These are phyloP conservation scores for Arctostaphylos glauca DNA, from an alignment of 148 eudicot species.

Conservation along the genomic window DNA sequence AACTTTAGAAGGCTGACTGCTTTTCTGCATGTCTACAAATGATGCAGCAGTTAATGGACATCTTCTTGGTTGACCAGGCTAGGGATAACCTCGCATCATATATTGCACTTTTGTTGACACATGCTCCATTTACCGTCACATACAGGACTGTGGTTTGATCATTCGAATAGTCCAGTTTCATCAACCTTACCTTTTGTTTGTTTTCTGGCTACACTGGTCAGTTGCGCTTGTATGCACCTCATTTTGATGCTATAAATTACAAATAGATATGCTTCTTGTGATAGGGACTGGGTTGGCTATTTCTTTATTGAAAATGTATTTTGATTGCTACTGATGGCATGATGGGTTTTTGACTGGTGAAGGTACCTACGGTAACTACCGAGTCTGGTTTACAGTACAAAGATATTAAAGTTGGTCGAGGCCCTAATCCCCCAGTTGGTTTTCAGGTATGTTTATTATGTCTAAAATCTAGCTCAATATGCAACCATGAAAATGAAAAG, in stretches of 20 bases:
- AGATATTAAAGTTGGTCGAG: constrained; percentile 83
- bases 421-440: constrained; percentile 96
- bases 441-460: constrained; percentile 58
- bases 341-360: constrained; percentile 16
- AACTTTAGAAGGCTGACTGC: not conserved
- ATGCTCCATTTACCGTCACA: not conserved
- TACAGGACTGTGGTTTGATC: not conserved
- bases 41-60: not conserved
- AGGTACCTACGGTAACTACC: constrained; percentile 95
- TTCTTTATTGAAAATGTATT: not conserved
- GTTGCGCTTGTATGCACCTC: not conserved
- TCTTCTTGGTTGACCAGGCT: not conserved
- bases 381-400: constrained; percentile 96
- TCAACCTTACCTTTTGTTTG: not conserved
- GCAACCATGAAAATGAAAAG: not conserved
- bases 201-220: not conserved
- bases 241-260: not conserved
- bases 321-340: constrained; percentile 1
- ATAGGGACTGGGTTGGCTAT: not conserved
- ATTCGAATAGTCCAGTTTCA: not conserved
- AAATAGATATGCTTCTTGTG: not conserved
- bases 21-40: not conserved
- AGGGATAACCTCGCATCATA: not conserved
- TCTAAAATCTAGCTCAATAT: not conserved
- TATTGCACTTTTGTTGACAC: not conserved